Base-by-base conservation (phyloP, 2,329 filamentous ascomycete species). In the Pyrenophora graminea region DNA sequence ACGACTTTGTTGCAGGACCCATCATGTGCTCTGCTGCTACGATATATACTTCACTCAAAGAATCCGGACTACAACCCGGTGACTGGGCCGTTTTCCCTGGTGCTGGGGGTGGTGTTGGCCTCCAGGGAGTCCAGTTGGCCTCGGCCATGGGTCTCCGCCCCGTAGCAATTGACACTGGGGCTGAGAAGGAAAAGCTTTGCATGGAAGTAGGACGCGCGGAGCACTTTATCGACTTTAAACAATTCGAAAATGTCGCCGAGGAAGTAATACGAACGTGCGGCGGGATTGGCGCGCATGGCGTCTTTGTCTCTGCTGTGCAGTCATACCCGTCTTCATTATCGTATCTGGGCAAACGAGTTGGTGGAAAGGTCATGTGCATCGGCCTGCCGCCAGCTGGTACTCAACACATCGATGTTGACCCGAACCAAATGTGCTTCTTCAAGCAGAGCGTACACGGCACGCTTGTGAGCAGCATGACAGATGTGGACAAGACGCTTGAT, bases 11-110 rank as follows among this genome's bases (percentile, higher is more conserved):
- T n/a, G 83, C 83, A 4, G 83, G 78, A 0, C 83, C 83, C 0
- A 79, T 85, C 51, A 84, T 85, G 81, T 86, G 83, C 69, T 67
- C 82, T 2, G 84, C 80, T 0, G 79, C 77, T 6, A 85, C 84
- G 1, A 81, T 85, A 53, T 83, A 85, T 64, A 77, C 80, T 2
- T 80, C 82, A 2, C 71, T 86, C 42, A 74, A 79, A 10, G 79
- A 82, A 34, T 80, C 79, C 0, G 74, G 72, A 1, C 69, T 84
- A 3, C 72, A 72, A 49, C 71, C 81, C 0, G 80, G 81, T 8
- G 72, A 83, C 42, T 85, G 79, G 79, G 79, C 80, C 1, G 77
- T 80, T 13, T 82, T 83, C 55, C 79, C 80, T 3, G 80, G 80
- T 13, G 80, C 79, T 0, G 82, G 77, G 15, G 78, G 82, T 7